These are phyloP conservation scores for Tylopilus cervinicoccineus DNA, from an alignment of 768 basidiomycete genomes.

Conservation along the genomic window DNA sequence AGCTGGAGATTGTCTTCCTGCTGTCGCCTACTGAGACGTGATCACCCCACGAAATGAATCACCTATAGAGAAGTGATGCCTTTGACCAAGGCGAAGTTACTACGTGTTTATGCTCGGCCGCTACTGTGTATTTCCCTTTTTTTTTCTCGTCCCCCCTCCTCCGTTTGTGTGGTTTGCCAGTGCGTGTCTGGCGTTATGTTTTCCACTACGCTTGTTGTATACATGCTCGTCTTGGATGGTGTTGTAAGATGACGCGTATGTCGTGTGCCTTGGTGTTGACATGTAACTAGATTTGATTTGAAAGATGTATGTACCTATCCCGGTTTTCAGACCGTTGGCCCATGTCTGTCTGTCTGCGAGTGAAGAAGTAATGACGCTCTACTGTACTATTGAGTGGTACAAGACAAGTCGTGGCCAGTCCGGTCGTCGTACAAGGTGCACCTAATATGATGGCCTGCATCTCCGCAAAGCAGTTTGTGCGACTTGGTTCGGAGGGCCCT, in stretches of 20 bases:
- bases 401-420: no score
- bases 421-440: no score
- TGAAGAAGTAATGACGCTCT: no score
- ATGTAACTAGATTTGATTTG: not conserved
- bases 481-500: no score
- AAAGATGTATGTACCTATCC: not conserved
- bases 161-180: slow-evolving; percentile 1
- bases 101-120: slow-evolving; percentile 1
- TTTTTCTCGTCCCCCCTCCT: not conserved
- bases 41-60: not conserved
- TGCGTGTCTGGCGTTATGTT: not conserved
- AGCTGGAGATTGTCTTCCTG: slow-evolving; percentile 11
- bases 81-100: not conserved
- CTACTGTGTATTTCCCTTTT: not conserved
- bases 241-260: slow-evolving; percentile 1
- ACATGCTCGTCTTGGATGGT: not conserved
- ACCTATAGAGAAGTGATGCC: slow-evolving; percentile 1
- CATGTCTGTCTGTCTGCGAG: no score
- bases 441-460: no score
- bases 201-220: not conserved
- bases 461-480: no score
- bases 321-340: no score
- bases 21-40: slow-evolving; percentile 17
- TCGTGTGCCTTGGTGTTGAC: not conserved
- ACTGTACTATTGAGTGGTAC: no score